Conservation (phyloP, 2,329 filamentous ascomycete genomes). For the Sarocladium strictum region DNA sequence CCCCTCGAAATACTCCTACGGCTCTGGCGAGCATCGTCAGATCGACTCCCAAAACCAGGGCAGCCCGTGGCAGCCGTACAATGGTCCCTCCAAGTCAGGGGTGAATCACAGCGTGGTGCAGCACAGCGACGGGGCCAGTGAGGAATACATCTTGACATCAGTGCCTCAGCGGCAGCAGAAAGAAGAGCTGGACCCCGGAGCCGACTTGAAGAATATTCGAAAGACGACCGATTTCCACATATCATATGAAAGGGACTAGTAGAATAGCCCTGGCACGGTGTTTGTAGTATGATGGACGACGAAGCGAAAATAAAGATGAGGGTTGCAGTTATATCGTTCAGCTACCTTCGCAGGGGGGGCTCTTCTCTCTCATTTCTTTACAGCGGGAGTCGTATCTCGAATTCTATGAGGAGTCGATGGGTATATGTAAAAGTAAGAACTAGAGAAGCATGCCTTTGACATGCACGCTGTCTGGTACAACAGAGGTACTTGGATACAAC, state of each 20-base stretch:
- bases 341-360: no score
- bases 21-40: slow-evolving; percentile 13
- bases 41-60: slow-evolving; percentile 11
- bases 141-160: slow-evolving; percentile 27
- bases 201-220: slow-evolving; percentile 22
- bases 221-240: slow-evolving; percentile 31
- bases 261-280: no score
- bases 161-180: slow-evolving; percentile 11
- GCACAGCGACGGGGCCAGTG: slow-evolving; percentile 23
- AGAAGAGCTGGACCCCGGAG: slow-evolving; percentile 10
- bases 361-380: no score
- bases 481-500: no score
- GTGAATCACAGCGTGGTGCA: slow-evolving; percentile 22
- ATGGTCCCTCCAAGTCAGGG: slow-evolving; percentile 23
- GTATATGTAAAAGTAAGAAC: no score
- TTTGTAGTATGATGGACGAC: no score
- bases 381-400: no score
- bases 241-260: slow-evolving; percentile 21
- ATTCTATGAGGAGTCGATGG: no score
- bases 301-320: no score
- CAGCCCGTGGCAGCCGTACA: slow-evolving; percentile 26
- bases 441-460: no score
- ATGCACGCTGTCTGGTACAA: no score
- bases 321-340: no score
- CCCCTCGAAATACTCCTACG: slow-evolving; percentile 7